These are phyloP conservation scores for Alternaria infectoria DNA, from an alignment of 2,329 filamentous ascomycete genomes.

Conservation along the genomic window DNA sequence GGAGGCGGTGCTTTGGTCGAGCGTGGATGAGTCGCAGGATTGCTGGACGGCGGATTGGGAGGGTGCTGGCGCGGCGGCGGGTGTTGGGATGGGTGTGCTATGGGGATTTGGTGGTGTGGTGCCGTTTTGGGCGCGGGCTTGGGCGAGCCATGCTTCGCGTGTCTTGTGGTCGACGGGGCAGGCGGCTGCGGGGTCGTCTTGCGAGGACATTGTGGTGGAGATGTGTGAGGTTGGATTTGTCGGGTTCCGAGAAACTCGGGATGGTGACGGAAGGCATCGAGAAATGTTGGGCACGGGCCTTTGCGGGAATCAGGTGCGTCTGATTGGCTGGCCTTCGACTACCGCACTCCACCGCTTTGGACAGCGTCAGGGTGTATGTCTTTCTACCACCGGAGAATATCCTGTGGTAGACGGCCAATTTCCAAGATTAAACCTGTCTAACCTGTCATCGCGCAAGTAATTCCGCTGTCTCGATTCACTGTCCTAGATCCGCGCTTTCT, in stretches of 20 bases:
- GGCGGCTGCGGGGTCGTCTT: conserved; percentile 44
- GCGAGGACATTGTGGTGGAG: conserved; percentile 30
- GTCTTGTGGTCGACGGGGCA: conserved; percentile 94
- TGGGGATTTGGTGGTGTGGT: conserved; percentile 26
- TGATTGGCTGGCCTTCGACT: conserved; percentile 25
- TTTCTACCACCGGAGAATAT: not conserved
- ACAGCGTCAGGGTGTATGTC: not conserved
- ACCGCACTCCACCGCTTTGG: conserved; percentile 20
- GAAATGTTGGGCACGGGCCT: conserved; percentile 34
- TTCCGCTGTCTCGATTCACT: not conserved
- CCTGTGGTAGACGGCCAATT: not conserved
- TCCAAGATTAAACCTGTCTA: not conserved
- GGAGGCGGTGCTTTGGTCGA: conserved; percentile 39
- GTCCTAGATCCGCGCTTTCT: conserved; percentile 4
- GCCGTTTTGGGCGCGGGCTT: conserved; percentile 60
- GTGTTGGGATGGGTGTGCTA: conserved; percentile 15
- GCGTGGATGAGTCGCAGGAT: conserved; percentile 49
- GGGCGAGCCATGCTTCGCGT: conserved; percentile 82
- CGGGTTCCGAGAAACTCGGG: conserved; percentile 6
- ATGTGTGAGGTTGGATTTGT: conserved; percentile 3
- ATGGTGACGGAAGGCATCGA: conserved; percentile 26
- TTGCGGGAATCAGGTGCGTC: conserved; percentile 17
- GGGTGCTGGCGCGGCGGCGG: conserved; percentile 25
- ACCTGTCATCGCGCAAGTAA: not conserved
- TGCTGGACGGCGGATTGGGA: conserved; percentile 25